Evolutionary conservation across 805 yeast genomes (phyloP), one percentile per base, ranked within the genome.

Genomic region (Candida boleticola): DNA sequence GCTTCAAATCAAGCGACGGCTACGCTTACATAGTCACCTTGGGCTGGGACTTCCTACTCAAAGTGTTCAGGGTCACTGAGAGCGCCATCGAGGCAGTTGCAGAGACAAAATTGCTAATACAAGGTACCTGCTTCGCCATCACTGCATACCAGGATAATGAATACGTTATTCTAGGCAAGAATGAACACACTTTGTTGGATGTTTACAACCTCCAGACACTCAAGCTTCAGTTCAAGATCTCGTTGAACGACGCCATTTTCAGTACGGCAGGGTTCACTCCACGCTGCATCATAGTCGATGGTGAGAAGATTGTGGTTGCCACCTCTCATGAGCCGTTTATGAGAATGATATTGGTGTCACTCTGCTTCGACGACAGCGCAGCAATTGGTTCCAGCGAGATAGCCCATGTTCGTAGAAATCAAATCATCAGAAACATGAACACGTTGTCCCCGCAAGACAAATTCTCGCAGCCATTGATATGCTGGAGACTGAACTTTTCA

Each of bases 321-420:
- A 88, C 96, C 0, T 81, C 89, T 1, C 92, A 87, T 52, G 74
- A 77, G 11, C 96, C 96, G 3, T 84, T 71, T 52, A 79, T 85
- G 86, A 61, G 95, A 49, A 49, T 85, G 10, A 73, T 88, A 1
- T 58, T 85, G 0, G 70, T 81, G 0, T 57, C 66, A 23, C 46
- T 81, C n/a, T 77, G 29, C 18, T 29, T 25, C 10, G 48, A 48
- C 7, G 60, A 52, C 2, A 31, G 22, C 14, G 39, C 41, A 6
- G 13, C 17, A 21, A 3, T 26, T 9, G 27, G 10, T 11, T 44
- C 40, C 9, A 37, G 22, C 1, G 26, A 41, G 10, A 40, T 32
- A 7, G 10, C 50, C 46, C 9, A 23, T 23, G 57, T 65, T 27
- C 40, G 44, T 36, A 45, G 66, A 29, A 55, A 52, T 45, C 67